These are phyloP conservation scores for Carex cristatella DNA, from an alignment of 176 grass and related monocot genomes.

Conservation along the genomic window DNA sequence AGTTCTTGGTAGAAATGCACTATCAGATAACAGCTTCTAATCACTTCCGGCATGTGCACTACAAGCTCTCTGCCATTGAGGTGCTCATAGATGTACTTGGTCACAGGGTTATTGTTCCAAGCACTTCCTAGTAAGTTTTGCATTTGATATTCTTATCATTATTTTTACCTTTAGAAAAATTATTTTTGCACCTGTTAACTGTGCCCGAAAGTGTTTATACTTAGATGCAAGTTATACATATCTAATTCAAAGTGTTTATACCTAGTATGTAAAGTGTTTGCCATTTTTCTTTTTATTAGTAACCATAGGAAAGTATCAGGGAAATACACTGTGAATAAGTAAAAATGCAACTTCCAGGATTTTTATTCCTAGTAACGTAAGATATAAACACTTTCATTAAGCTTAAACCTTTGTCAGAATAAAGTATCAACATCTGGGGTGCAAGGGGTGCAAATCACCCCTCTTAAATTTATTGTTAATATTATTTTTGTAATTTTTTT, in stretches of 20 bases:
- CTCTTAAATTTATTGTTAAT: background rate
- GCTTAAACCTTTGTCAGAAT: background rate
- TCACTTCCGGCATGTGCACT: conserved; percentile 67
- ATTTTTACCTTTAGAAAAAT: background rate
- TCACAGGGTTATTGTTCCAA: conserved; percentile 64
- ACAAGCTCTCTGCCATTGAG: conserved; percentile 68
- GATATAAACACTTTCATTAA: background rate
- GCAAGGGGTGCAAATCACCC: background rate
- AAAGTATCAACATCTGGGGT: background rate
- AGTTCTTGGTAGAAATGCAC: conserved; percentile 90
- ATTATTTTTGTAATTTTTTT: background rate
- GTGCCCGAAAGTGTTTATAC: background rate
- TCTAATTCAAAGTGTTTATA: background rate
- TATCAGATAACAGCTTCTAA: conserved; percentile 73
- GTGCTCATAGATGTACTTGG: conserved; percentile 77
- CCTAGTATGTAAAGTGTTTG: background rate
- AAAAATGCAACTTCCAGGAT: background rate
- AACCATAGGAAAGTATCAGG: background rate
- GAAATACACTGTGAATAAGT: background rate
- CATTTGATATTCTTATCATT: background rate
- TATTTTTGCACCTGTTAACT: background rate
- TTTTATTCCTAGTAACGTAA: background rate
- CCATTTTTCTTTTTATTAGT: background rate
- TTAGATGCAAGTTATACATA: background rate
- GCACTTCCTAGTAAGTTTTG: conserved; percentile 76